Percentiles rank a stretch among this genome's conserved stretches.
Conservation (phyloP, 768 basidiomycete genomes). For the Tulasnella sp. region DNA sequence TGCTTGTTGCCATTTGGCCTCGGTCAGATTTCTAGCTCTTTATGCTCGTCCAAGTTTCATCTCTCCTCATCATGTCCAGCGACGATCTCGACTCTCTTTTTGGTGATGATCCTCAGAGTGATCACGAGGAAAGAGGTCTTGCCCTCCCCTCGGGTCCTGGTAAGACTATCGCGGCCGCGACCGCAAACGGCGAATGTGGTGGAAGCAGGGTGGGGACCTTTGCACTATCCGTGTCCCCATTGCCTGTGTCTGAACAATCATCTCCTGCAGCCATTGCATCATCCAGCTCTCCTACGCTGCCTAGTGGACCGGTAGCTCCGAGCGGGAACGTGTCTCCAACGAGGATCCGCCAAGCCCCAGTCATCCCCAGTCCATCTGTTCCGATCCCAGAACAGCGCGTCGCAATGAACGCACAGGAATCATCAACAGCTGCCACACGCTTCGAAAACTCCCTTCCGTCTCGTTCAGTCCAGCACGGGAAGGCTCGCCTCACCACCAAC, state of each 20-base stretch:
- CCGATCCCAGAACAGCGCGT: neutral
- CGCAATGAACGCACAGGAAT: neutral
- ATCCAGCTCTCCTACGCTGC: neutral
- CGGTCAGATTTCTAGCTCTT: neutral
- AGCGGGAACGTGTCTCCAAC: neutral
- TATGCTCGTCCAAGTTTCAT: too few relatives aligned
- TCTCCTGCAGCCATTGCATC: neutral
- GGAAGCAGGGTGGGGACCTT: conserved; percentile 9
- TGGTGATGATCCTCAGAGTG: neutral
- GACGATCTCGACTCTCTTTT: conserved; percentile 9
- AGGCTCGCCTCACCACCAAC: neutral
- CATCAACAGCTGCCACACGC: neutral
- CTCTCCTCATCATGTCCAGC: neutral
- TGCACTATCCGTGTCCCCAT: conserved; percentile 13
- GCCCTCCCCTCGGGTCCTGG: neutral
- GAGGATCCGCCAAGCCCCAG: neutral
- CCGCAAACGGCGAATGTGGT: neutral
- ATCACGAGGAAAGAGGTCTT: neutral
- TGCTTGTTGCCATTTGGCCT: neutral
- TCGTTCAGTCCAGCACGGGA: neutral
- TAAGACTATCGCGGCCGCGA: neutral
- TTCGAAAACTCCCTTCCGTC: neutral
- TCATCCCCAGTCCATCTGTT: neutral
- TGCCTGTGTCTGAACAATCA: conserved; percentile 11
- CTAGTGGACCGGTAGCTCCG: neutral